Evolutionary conservation across 805 yeast genomes (phyloP).

Genomic region (Ogataea naganishii): DNA sequence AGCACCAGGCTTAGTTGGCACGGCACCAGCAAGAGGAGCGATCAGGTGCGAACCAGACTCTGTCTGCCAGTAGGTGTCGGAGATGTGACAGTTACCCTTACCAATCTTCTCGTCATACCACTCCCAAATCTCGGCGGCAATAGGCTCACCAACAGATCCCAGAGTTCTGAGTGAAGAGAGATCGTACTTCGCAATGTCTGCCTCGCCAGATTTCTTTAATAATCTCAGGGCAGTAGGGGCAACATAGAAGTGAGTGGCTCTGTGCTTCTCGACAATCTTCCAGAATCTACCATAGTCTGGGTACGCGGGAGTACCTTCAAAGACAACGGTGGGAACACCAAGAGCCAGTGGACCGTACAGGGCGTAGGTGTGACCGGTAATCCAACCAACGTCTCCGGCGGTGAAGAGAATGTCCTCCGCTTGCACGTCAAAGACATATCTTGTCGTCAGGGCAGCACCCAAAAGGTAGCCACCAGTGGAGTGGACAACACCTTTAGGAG

Average conservation of each 20-base stretch:
- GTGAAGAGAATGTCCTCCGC: slow-evolving; percentile 84
- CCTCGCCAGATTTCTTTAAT: slow-evolving; percentile 76
- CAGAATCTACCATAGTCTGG: slow-evolving; percentile 94
- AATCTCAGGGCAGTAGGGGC: slow-evolving; percentile 97
- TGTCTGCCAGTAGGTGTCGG: slow-evolving; percentile 98
- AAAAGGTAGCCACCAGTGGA: slow-evolving; percentile 89
- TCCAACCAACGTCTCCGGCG: slow-evolving; percentile 99
- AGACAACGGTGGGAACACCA: slow-evolving; percentile 88
- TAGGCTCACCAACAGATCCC: slow-evolving; percentile 98
- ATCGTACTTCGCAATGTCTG: slow-evolving; percentile 71
- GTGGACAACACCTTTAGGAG: slow-evolving; percentile 97
- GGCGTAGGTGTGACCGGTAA: slow-evolving; percentile 95
- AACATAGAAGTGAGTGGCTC: slow-evolving; percentile 92
- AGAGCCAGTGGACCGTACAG: slow-evolving; percentile 85
- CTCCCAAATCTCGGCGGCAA: slow-evolving; percentile 96
- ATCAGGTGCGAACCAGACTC: slow-evolving; percentile 95
- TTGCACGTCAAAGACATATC: slow-evolving; percentile 89
- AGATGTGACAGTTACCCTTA: slow-evolving; percentile 77
- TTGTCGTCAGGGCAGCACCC: slow-evolving; percentile 87
- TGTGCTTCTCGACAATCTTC: slow-evolving; percentile 88
- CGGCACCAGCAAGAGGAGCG: slow-evolving; percentile 90
- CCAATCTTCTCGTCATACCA: slow-evolving; percentile 96
- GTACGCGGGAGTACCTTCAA: slow-evolving; percentile 97
- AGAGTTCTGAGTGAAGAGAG: slow-evolving; percentile 80
- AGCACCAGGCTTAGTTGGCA: slow-evolving; percentile 95